phyloP scores from a whole-genome alignment of 257 asterid species.

The Penstemon newberryi region DNA sequence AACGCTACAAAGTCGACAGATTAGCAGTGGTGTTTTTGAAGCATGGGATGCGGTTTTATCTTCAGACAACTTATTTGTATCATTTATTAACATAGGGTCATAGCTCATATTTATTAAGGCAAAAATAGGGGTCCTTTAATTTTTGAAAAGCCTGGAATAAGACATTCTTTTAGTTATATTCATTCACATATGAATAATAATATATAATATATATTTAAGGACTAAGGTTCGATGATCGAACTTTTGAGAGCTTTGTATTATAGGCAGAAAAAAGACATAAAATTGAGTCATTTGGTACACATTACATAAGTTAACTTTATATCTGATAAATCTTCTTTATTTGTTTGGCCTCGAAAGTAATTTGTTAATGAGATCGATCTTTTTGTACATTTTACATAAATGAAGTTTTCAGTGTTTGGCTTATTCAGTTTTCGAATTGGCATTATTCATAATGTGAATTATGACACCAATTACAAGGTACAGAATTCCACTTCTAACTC shows the following conservation, averaged over 20 bases:
- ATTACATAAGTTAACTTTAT: no score
- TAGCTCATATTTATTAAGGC: constrained; percentile 24
- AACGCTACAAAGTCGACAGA: constrained; percentile 59
- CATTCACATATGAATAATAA: constrained; percentile 18
- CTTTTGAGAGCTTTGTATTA: constrained; percentile 29
- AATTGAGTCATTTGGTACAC: background rate
- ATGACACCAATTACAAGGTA: no score
- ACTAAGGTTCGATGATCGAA: constrained; percentile 5
- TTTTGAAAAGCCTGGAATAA: constrained; percentile 33
- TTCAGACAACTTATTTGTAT: background rate
- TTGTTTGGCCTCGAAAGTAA: no score
- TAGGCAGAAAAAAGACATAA: background rate
- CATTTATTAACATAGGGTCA: constrained; percentile 17
- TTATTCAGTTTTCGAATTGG: no score
- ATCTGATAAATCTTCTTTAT: no score
- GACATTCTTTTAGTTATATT: background rate
- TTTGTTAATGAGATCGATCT: no score
- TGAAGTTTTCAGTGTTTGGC: no score
- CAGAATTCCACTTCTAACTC: no score
- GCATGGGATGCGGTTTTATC: constrained; percentile 9
- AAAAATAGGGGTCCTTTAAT: constrained; percentile 24
- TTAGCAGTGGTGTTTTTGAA: constrained; percentile 26
- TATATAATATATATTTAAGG: background rate
- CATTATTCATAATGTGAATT: no score
- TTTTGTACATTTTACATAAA: no score